Evolutionary conservation across 2,329 filamentous ascomycete genomes (phyloP).

Genomic region (Claviceps digitariae): DNA sequence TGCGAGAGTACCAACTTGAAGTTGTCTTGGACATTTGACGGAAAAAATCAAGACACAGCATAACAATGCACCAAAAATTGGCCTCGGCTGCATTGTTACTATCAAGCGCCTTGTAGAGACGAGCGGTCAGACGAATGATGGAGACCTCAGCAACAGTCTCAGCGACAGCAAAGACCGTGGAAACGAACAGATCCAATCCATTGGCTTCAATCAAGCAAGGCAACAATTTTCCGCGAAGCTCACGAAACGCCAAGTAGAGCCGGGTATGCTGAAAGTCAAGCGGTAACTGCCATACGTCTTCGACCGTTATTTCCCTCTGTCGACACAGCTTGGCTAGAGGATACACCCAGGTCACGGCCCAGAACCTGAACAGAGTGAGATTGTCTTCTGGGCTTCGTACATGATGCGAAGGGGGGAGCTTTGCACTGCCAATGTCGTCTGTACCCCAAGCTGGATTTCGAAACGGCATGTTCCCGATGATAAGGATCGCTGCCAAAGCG

Average conservation of each 20-base stretch:
- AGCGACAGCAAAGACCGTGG: constrained; percentile 48
- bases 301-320: constrained; percentile 53
- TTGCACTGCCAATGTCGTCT: constrained; percentile 17
- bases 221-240: constrained; percentile 59
- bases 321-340: constrained; percentile 56
- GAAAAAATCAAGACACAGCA: constrained; percentile 19
- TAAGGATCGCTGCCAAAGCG: constrained; percentile 12
- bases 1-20: constrained; percentile 64
- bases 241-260: constrained; percentile 61
- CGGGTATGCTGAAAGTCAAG: constrained; percentile 71
- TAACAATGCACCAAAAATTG: constrained; percentile 23
- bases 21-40: constrained; percentile 23
- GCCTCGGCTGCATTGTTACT: constrained; percentile 16
- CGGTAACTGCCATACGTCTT: constrained; percentile 69
- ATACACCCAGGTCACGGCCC: constrained; percentile 71
- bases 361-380: constrained; percentile 67
- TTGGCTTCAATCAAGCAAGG: constrained; percentile 60
- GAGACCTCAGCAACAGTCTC: constrained; percentile 24
- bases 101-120: constrained; percentile 23
- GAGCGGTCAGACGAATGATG: constrained; percentile 24
- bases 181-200: constrained; percentile 61
- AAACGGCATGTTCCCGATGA: constrained; percentile 24
- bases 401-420: constrained; percentile 15
- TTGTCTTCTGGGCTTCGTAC: constrained; percentile 68
- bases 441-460: constrained; percentile 22